Base-by-base conservation (phyloP, 805 yeast species). In the Ogataea trehalophila region DNA sequence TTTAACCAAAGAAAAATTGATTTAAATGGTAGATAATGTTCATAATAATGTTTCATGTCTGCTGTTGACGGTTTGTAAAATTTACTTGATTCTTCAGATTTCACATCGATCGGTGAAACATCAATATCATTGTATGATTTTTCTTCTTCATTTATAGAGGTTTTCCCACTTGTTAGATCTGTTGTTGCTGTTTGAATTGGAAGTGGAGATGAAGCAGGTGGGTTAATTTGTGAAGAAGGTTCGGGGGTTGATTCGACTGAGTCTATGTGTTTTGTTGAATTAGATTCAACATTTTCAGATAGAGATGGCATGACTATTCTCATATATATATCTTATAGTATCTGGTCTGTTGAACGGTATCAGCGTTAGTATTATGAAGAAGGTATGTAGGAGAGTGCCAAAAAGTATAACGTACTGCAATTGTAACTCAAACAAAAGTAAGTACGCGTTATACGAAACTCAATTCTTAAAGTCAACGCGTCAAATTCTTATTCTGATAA, bases 1-100 rank as follows among this genome's bases (percentile, higher is more conserved):
- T 83, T 87, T 43, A 92, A 71, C 98, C 98, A 92, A 52, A 79
- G 83, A 68, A 84, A 91, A n/a, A 91, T 71, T 35, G 80, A 74
- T 53, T 82, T 76, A 70, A 86, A 88, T 4, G 97, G 97, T 38
- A 87, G 75, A 37, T 86, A 67, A 23, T 81, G 66, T 52, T 80
- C 80, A 61, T 88, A 88, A 65, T 82, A 87, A 59, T 77, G 81
- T 11, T 69, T 69, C 89, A 87, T 85, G 59, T 86, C 91, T 8
- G 85, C 77, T 16, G 72, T 65, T 1, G 81, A 73, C 8, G 71
- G 69, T 45, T 61, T 64, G 42, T 62, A 59, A 20, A 41, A 15
- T n/a, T 46, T 44, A 3, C 14, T 37, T 14, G 14, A 8, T 13
- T 14, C 14, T n/a, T 20, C n/a, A 5, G 43, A 41, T 22, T 20